Evolutionary conservation across 176 grass and related monocot species (phyloP).

Genomic region (Elaeis guineensis): DNA sequence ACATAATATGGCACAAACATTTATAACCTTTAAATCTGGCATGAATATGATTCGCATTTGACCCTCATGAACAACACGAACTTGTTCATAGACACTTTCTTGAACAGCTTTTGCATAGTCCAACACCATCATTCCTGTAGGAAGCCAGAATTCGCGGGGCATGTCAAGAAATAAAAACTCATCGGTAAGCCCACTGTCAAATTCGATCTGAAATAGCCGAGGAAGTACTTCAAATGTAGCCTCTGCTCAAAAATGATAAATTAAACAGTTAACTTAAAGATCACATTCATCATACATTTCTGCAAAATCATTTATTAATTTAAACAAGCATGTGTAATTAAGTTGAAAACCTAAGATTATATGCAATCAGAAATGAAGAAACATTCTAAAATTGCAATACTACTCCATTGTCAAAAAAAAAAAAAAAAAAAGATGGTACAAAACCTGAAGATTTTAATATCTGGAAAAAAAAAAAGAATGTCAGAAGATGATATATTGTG

Average conservation of each 20-base stretch:
- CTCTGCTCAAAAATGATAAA: conserved; percentile 38
- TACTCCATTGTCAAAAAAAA: too few relatives aligned
- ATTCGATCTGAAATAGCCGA: conserved; percentile 91
- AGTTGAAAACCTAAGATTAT: too few relatives aligned
- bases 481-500: too few relatives aligned
- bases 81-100: conserved; percentile 90
- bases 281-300: too few relatives aligned
- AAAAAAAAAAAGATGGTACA: too few relatives aligned
- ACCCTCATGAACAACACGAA: conserved; percentile 78
- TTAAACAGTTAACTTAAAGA: neutral
- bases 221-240: conserved; percentile 90
- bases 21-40: conserved; percentile 77
- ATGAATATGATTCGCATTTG: conserved; percentile 89
- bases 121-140: conserved; percentile 69
- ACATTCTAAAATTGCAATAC: too few relatives aligned
- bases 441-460: too few relatives aligned
- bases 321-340: too few relatives aligned
- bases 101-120: conserved; percentile 88
- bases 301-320: too few relatives aligned
- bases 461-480: too few relatives aligned
- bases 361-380: too few relatives aligned
- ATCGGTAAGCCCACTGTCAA: conserved; percentile 85
- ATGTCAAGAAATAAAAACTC: conserved; percentile 85
- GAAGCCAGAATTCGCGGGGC: conserved; percentile 66
- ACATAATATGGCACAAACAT: too few relatives aligned